Evolutionary conservation across 2,329 filamentous ascomycete genomes (phyloP).

Genomic region (Aureobasidium sp.): DNA sequence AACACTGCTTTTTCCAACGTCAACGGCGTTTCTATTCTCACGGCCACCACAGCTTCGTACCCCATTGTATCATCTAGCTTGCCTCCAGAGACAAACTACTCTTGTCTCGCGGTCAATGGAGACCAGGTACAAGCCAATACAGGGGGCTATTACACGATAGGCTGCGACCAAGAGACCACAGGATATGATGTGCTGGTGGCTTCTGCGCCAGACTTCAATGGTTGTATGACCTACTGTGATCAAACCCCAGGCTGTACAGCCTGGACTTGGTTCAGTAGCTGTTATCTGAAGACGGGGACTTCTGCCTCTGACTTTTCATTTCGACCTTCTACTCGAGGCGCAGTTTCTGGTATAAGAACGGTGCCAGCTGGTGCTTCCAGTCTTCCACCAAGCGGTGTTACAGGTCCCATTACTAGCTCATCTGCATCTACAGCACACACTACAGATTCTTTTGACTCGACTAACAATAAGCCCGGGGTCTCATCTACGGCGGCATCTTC

Average conservation of each 20-base stretch:
- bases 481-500: neutral
- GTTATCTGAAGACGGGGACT: neutral
- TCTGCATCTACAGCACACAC: neutral
- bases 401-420: neutral
- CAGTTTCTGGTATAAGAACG: neutral
- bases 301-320: neutral
- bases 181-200: neutral
- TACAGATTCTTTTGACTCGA: neutral
- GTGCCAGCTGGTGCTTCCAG: neutral
- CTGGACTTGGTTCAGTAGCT: conserved; percentile 17
- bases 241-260: conserved; percentile 18
- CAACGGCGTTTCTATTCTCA: neutral
- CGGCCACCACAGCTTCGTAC: neutral
- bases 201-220: conserved; percentile 9
- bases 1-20: neutral
- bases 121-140: neutral
- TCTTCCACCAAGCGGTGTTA: neutral
- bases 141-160: neutral
- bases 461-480: neutral
- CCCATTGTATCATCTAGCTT: neutral
- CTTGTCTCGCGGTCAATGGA: neutral
- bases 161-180: conserved; percentile 9
- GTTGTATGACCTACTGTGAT: conserved; percentile 24
- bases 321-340: neutral
- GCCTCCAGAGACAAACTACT: neutral